Base-by-base conservation (phyloP, 2,329 filamentous ascomycete genomes). In the Paraconiothyrium sp. region DNA sequence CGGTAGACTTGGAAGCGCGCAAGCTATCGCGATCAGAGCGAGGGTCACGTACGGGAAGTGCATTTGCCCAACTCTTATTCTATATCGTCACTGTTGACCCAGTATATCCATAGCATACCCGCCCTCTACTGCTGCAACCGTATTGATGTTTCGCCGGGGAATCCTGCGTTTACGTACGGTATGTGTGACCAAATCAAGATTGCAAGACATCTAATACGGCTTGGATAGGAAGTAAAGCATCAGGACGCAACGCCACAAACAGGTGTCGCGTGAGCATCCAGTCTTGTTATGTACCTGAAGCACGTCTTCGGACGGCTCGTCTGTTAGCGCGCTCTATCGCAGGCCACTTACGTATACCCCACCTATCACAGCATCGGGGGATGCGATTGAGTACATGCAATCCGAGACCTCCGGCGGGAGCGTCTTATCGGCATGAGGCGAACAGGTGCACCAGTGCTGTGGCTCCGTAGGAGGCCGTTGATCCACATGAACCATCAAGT, bases 1-100 rank as follows among this genome's bases (percentile, higher is more conserved):
- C 7, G 58, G 54, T 8, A 37, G 22, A 34, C 30, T 37, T 43
- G 64, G 63, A 34, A 57, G 27, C 4, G 63, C 55, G 7, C 41
- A 46, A 32, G 58, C 37, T 14, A 61, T 34, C 14, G 22, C 22
- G 54, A 43, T 34, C 1, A 55, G 13, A 27, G 63, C 37, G 10
- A 61, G 9, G 16, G 55, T 30, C 5, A 48, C 43, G 39, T 35
- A 60, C 5, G 14, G 34, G 22, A 50, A n/a, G 32, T 54, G 34
- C 54, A 54, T 61, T 39, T 11, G 37, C 13, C 16, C 37, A 47
- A 32, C 22, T 30, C 6, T 4, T 32, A 13, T 13, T 32, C n/a
- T 9, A 4, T 39, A 34, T 9, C 24, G 34, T 52, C 49, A 41
- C 49, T 22, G 5, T 27, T 20, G 10, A 13, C 20, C 14, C 16